Evolutionary conservation across 1,284 basidiomycete species (phyloP).

Genomic region (Cystobasidium sp.): DNA sequence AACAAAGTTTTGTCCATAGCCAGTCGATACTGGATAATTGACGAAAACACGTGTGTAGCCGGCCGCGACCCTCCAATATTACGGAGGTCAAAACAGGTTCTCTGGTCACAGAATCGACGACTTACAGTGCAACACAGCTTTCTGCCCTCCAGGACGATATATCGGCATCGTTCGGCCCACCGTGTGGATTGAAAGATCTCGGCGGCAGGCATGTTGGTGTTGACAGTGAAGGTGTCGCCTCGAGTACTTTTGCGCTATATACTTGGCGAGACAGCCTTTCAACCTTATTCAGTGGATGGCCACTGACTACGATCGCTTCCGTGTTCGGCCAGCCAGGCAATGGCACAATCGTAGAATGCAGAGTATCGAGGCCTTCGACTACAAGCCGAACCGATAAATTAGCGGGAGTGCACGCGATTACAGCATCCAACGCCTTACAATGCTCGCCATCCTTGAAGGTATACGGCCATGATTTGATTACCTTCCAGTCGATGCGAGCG

Average conservation of each 20-base stretch:
- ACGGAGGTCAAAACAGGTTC: conserved; percentile 1
- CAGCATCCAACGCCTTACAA: neutral
- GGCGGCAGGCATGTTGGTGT: neutral
- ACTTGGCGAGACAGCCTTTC: neutral
- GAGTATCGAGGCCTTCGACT: neutral
- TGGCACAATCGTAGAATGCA: conserved; percentile 15
- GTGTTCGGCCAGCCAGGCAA: conserved; percentile 1
- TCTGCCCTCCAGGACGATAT: neutral
- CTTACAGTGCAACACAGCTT: neutral
- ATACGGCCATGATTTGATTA: conserved; percentile 6
- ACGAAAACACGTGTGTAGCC: conserved; percentile 69
- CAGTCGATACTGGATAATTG: conserved; percentile 73
- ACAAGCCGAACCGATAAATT: neutral
- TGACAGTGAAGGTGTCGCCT: neutral
- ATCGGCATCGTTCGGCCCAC: neutral
- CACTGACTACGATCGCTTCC: conserved; percentile 13
- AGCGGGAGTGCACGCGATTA: neutral
- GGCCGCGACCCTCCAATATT: conserved; percentile 59
- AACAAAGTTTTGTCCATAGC: conserved; percentile 63
- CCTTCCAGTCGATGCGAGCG: neutral
- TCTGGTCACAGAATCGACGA: neutral
- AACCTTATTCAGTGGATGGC: neutral
- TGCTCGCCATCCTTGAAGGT: neutral
- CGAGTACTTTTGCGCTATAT: neutral
- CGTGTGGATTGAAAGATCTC: neutral